Evolutionary conservation across 805 yeast genomes (phyloP), one percentile per base, ranked within the genome.

Genomic region (Citeromyces nyonsensis): DNA sequence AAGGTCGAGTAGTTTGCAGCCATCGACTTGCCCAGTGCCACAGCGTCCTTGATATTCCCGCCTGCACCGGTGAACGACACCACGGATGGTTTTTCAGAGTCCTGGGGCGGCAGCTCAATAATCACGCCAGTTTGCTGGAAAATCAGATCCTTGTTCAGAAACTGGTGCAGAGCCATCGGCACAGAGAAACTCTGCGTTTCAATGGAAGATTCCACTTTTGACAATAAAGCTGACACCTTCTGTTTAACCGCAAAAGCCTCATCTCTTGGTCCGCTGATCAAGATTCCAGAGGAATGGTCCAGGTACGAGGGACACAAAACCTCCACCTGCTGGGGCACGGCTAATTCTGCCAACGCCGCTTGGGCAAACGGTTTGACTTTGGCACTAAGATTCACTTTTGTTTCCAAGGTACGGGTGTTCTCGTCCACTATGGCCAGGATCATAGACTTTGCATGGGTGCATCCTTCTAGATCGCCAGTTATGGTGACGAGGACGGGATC

Each of bases 381-480:
- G 13, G 51, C 59, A 29, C 50, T 54, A 26, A 79, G 60, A n/a
- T 57, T 46, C 22, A 80, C 38, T 43, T 59, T 69, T 24, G 67
- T 49, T 7, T 66, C 54, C 35, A 75, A 56, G 42, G 56, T 61
- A 46, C 74, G 77, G 34, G 84, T 77, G 44, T 79, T 75, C 45
- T 79, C 81, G 45, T 69, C 66, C 32, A 85, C 93, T 44, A 85
- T 79, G 13, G 68, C 71, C 46, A 70, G 42, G 40, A 88, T 84
- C 48, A 64, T 71, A 25, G 57, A 51, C 47, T 77, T 77, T 22
- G 96, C 95, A 32, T 65, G 63, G 40, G 64, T 67, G 43, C 81
- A 80, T 35, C 95, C 85, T 49, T 81, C 93, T 38, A 69, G 66
- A 48, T 85, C 94, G 56, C 96, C 97, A 38, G 71, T 78, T 35